These are phyloP conservation scores for Marasmius sp. DNA, from an alignment of 1,284 basidiomycete genomes.

Conservation along the genomic window DNA sequence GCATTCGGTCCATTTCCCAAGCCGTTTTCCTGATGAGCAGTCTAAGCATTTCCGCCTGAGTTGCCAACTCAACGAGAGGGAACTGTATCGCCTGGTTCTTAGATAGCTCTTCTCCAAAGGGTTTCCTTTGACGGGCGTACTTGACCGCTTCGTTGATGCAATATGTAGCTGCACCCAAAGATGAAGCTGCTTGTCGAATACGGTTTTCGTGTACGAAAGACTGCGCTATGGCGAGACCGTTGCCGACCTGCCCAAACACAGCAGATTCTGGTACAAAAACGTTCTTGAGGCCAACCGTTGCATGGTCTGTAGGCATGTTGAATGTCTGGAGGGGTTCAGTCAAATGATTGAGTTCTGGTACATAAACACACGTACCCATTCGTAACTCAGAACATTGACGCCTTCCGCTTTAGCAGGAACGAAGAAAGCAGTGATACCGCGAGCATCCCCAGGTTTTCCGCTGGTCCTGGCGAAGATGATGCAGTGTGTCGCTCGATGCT, in stretches of 20 bases:
- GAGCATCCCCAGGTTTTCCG: constrained; percentile 3
- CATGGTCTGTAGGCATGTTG: constrained; percentile 13
- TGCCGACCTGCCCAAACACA: constrained; percentile 5
- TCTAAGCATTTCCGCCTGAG: constrained; percentile 10
- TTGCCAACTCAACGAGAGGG: constrained; percentile 9
- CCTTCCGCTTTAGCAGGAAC: constrained; percentile 5
- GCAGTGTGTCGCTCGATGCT: constrained; percentile 9
- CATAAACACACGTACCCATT: constrained; percentile 1
- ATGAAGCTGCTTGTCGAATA: constrained; percentile 12
- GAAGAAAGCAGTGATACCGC: constrained; percentile 9
- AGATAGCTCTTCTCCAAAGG: constrained; percentile 9
- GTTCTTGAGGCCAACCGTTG: constrained; percentile 2
- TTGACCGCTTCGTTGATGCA: constrained; percentile 9
- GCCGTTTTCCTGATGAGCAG: constrained; percentile 10
- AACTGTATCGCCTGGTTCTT: constrained; percentile 11
- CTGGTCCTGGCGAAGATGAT: constrained; percentile 10
- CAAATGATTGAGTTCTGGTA: neutral
- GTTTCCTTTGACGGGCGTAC: constrained; percentile 10
- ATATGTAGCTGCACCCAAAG: constrained; percentile 7
- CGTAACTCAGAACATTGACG: constrained; percentile 9
- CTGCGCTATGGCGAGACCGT: constrained; percentile 9
- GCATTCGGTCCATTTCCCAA: constrained; percentile 10
- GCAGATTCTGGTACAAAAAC: constrained; percentile 11
- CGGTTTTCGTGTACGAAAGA: constrained; percentile 12
- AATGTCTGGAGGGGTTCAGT: constrained; percentile 1